Evolutionary conservation across 768 basidiomycete species (phyloP).

Genomic region (Austroboletus eburneus): DNA sequence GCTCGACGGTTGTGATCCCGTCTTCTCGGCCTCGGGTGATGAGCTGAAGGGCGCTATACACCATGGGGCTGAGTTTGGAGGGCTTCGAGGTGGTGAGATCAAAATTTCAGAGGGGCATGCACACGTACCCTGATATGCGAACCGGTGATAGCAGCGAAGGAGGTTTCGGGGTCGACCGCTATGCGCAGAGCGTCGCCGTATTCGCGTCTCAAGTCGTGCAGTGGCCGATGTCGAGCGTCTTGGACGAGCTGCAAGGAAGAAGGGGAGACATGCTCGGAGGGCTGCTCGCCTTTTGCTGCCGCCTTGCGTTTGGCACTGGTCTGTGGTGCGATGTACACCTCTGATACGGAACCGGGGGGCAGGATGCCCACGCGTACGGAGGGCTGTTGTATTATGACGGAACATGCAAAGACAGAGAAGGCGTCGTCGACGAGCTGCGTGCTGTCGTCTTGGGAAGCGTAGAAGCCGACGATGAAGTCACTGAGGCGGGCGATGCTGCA

Average conservation of each 20-base stretch:
- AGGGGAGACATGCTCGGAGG: constrained; percentile 39
- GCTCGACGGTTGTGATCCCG: constrained; percentile 73
- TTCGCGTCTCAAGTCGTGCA: constrained; percentile 53
- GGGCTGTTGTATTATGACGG: constrained; percentile 68
- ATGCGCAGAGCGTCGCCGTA: constrained; percentile 67
- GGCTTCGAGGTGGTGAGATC: constrained; percentile 43
- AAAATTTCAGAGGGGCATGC: background rate
- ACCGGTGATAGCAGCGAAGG: constrained; percentile 77
- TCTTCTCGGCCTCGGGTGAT: constrained; percentile 77
- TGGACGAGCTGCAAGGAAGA: constrained; percentile 49
- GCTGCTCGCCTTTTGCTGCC: constrained; percentile 50
- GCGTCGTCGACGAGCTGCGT: constrained; percentile 66
- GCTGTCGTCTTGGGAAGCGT: constrained; percentile 37
- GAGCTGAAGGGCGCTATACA: constrained; percentile 79
- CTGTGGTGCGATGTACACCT: constrained; percentile 80
- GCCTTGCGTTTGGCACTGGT: constrained; percentile 63
- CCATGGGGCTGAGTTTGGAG: constrained; percentile 77
- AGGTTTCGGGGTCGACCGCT: constrained; percentile 69
- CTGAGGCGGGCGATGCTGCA: constrained; percentile 68
- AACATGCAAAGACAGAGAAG: constrained; percentile 81
- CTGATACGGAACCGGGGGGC: constrained; percentile 52
- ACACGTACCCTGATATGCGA: constrained; percentile 72
- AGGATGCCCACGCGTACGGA: constrained; percentile 72
- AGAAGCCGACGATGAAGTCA: constrained; percentile 68
- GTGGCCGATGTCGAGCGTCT: constrained; percentile 49